These are phyloP conservation scores for Arthrobotrys musiformis DNA, from an alignment of 2,329 filamentous ascomycete genomes.

Conservation along the genomic window DNA sequence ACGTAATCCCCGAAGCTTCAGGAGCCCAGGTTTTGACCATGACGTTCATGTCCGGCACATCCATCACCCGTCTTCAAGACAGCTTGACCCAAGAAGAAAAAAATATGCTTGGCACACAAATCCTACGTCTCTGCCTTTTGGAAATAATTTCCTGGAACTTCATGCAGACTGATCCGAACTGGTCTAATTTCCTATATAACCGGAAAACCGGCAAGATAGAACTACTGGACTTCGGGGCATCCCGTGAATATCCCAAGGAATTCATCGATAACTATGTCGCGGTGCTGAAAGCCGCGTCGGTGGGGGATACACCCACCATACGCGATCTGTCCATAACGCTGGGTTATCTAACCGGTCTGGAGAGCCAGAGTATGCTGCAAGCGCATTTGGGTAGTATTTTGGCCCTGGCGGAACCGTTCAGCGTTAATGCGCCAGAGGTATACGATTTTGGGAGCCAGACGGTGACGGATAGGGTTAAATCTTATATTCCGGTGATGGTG, in stretches of 20 bases:
- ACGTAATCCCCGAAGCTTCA: slow-evolving; percentile 80
- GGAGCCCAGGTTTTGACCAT: slow-evolving; percentile 91
- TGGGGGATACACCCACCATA: slow-evolving; percentile 73
- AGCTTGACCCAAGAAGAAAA: slow-evolving; percentile 83
- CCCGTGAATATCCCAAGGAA: slow-evolving; percentile 80
- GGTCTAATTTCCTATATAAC: slow-evolving; percentile 98
- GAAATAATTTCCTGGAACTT: slow-evolving; percentile 95
- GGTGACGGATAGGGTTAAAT: slow-evolving; percentile 91
- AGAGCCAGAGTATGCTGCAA: slow-evolving; percentile 85
- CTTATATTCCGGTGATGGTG: slow-evolving; percentile 91
- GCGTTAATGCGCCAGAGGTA: slow-evolving; percentile 75
- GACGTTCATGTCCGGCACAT: slow-evolving; percentile 86
- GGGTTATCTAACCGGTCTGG: slow-evolving; percentile 91
- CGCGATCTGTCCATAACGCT: slow-evolving; percentile 77
- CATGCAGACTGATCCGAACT: slow-evolving; percentile 99
- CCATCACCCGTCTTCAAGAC: slow-evolving; percentile 81
- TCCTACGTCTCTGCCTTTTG: slow-evolving; percentile 84
- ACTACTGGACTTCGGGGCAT: slow-evolving; percentile 94
- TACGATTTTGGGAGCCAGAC: slow-evolving; percentile 96
- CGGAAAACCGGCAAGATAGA: slow-evolving; percentile 77
- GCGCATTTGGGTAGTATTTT: slow-evolving; percentile 89
- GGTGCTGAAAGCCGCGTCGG: slow-evolving; percentile 82
- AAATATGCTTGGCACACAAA: slow-evolving; percentile 72
- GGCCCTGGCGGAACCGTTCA: slow-evolving; percentile 91
- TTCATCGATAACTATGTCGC: slow-evolving; percentile 85